Conservation (phyloP, 208 protist genomes). For the Angomonas deanei region DNA sequence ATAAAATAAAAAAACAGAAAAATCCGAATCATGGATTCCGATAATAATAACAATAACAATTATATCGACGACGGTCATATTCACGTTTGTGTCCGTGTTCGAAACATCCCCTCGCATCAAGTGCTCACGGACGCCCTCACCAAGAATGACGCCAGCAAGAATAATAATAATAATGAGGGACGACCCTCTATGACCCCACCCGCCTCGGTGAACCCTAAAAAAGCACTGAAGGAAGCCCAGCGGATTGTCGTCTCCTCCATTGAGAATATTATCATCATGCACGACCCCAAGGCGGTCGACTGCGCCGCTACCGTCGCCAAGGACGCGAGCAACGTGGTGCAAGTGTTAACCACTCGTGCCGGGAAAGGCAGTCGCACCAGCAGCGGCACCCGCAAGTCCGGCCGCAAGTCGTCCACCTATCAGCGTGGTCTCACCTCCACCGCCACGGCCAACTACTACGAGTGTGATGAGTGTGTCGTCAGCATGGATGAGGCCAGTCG, state of each 20-base stretch:
- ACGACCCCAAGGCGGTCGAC: slow-evolving; percentile 57
- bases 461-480: slow-evolving; percentile 54
- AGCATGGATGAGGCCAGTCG: slow-evolving; percentile 54
- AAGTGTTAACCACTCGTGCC: slow-evolving; percentile 42
- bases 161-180: neutral
- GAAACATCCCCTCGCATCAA: slow-evolving; percentile 34
- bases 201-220: slow-evolving; percentile 5
- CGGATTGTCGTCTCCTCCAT: slow-evolving; percentile 66
- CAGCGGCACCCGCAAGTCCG: neutral
- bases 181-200: neutral
- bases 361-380: neutral
- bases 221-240: slow-evolving; percentile 24
- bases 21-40: neutral
- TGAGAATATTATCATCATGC: slow-evolving; percentile 70
- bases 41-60: neutral
- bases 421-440: slow-evolving; percentile 30
- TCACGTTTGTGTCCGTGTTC: slow-evolving; percentile 68
- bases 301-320: slow-evolving; percentile 37
- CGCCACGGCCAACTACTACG: slow-evolving; percentile 59
- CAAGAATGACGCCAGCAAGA: slow-evolving; percentile 8
- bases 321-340: slow-evolving; percentile 58
- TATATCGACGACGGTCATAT: slow-evolving; percentile 75
- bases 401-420: slow-evolving; percentile 8
- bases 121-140: slow-evolving; percentile 13
- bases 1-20: slow-evolving; percentile 14